These are phyloP conservation scores for Leptographium lundbergii DNA, from an alignment of 2,329 filamentous ascomycete species.

Conservation along the genomic window DNA sequence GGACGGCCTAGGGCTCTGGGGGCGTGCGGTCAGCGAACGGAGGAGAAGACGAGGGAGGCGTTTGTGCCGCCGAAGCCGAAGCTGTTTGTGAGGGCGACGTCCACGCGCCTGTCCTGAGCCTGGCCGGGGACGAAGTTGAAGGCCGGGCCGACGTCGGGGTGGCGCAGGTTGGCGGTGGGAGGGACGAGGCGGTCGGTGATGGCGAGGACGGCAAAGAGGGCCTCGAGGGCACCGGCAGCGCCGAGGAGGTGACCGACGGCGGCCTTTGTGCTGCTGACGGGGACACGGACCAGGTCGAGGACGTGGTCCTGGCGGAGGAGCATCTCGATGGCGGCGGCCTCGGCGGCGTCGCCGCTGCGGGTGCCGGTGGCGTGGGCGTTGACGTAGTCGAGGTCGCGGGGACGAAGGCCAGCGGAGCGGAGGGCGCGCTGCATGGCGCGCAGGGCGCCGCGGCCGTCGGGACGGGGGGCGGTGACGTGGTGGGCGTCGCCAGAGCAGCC, in stretches of 20 bases:
- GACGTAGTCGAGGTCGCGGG: conserved; percentile 70
- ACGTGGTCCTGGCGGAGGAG: conserved; percentile 58
- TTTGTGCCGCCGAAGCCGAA: conserved; percentile 98
- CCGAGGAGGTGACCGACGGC: conserved; percentile 85
- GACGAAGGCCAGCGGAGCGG: conserved; percentile 55
- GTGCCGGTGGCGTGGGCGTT: conserved; percentile 95
- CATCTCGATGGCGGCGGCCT: conserved; percentile 78
- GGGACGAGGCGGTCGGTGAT: conserved; percentile 58
- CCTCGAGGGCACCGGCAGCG: conserved; percentile 82
- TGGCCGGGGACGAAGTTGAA: conserved; percentile 75
- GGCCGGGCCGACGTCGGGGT: conserved; percentile 51
- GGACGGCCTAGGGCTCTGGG: too few species aligned
- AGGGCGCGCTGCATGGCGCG: conserved; percentile 79
- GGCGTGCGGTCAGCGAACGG: too few species aligned
- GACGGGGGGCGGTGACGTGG: conserved; percentile 83
- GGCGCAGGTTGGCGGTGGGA: conserved; percentile 72
- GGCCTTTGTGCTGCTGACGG: conserved; percentile 88
- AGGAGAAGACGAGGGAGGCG: conserved; percentile 68
- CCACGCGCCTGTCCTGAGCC: conserved; percentile 57
- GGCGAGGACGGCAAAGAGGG: conserved; percentile 70
- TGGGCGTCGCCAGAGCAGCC: conserved; percentile 83
- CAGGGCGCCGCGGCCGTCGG: conserved; percentile 69
- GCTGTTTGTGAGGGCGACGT: conserved; percentile 79
- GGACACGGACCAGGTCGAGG: conserved; percentile 51
- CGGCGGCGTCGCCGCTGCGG: conserved; percentile 70